Evolutionary conservation across 352 stramenopile species (phyloP).

Genomic region (Globisporangium polare): DNA sequence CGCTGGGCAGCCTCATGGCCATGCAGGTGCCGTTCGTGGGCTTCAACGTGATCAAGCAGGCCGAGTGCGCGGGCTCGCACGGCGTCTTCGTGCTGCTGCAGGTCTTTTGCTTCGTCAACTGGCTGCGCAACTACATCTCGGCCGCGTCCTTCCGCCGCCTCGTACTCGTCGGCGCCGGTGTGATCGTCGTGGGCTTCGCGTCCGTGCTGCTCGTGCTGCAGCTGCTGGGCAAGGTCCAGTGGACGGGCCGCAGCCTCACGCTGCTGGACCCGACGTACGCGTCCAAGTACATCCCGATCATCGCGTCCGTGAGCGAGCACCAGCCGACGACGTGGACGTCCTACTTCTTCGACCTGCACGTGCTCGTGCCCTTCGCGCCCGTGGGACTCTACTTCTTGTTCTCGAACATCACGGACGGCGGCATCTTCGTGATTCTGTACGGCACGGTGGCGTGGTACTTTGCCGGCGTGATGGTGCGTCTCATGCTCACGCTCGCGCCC

Average conservation of each 20-base stretch:
- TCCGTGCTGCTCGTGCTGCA: conserved; percentile 70
- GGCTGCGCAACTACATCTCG: conserved; percentile 71
- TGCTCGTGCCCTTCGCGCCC: conserved; percentile 89
- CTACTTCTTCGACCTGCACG: conserved; percentile 93
- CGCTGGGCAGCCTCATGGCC: conserved; percentile 93
- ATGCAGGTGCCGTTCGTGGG: conserved; percentile 98
- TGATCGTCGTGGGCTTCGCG: conserved; percentile 55
- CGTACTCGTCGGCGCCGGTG: conserved; percentile 53
- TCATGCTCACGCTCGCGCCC: conserved; percentile 91
- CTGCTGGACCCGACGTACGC: conserved; percentile 90
- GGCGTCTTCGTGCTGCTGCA: conserved; percentile 95
- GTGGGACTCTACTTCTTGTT: conserved; percentile 91
- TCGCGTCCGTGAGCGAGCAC: conserved; percentile 92
- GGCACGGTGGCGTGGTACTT: conserved; percentile 92
- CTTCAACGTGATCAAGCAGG: conserved; percentile 93
- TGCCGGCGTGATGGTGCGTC: conserved; percentile 89
- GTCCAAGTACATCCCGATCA: conserved; percentile 94
- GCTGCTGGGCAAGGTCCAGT: conserved; percentile 83
- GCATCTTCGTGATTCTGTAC: conserved; percentile 93
- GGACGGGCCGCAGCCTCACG: conserved; percentile 88
- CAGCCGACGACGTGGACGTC: conserved; percentile 93
- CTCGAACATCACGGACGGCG: conserved; percentile 82
- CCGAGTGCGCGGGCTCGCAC: conserved; percentile 76
- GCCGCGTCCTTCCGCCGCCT: conserved; percentile 71
- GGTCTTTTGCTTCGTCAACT: conserved; percentile 74